Conservation (phyloP, 2,329 filamentous ascomycete species). For the Cordyceps pruinosa region DNA sequence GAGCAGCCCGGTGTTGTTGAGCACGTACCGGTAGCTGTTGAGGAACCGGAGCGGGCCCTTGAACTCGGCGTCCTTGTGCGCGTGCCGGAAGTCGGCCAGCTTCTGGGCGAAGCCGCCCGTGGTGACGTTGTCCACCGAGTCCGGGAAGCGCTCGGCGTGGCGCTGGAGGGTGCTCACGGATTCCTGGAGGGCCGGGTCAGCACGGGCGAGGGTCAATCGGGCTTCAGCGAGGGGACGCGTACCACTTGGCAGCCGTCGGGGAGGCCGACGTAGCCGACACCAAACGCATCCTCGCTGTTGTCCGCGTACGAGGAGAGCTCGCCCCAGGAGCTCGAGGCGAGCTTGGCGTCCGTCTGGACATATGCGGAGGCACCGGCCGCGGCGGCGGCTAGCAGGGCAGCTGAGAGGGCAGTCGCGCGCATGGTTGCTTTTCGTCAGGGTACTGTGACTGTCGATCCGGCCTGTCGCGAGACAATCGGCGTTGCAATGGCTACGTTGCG, state of each 20-base stretch:
- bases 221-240: not conserved
- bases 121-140: slow-evolving; percentile 41
- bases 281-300: slow-evolving; percentile 38
- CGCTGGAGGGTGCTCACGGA: slow-evolving; percentile 46
- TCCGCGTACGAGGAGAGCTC: slow-evolving; percentile 40
- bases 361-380: not conserved
- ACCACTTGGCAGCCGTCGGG: slow-evolving; percentile 40
- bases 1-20: slow-evolving; percentile 34
- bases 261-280: slow-evolving; percentile 38
- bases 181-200: slow-evolving; percentile 25
- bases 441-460: not conserved
- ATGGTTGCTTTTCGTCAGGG: not conserved
- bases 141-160: slow-evolving; percentile 46
- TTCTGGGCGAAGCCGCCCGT: slow-evolving; percentile 43
- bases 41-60: slow-evolving; percentile 44
- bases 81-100: slow-evolving; percentile 35
- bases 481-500: not conserved
- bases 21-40: slow-evolving; percentile 42
- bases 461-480: not conserved
- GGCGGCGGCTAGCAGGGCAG: not conserved
- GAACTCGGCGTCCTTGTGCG: slow-evolving; percentile 28
- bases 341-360: slow-evolving; percentile 23
- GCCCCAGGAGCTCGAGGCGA: slow-evolving; percentile 33
- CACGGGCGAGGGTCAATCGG: not conserved
- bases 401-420: not conserved